These are phyloP conservation scores for Lentinula sp. DNA, from an alignment of 768 basidiomycete genomes.

Conservation along the genomic window DNA sequence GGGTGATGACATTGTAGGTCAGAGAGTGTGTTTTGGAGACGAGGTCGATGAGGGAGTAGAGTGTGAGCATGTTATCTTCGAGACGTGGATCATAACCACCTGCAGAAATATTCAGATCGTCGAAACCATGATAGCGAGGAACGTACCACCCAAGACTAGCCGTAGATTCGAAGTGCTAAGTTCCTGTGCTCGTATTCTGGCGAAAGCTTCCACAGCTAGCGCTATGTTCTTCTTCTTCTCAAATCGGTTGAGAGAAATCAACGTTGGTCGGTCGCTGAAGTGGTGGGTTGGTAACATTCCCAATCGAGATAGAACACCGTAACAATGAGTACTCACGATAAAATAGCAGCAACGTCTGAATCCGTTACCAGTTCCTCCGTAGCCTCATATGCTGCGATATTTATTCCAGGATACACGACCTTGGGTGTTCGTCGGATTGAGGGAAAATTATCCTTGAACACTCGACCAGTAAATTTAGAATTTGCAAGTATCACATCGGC, in stretches of 20 bases:
- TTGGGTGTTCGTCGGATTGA: slow-evolving; percentile 55
- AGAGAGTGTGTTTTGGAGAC: slow-evolving; percentile 45
- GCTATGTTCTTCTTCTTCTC: slow-evolving; percentile 91
- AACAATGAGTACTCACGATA: slow-evolving; percentile 43
- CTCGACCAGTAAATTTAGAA: slow-evolving; percentile 81
- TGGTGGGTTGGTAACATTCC: too few species aligned
- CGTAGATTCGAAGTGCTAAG: slow-evolving; percentile 37
- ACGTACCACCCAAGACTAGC: slow-evolving; percentile 73
- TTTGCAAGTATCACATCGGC: slow-evolving; percentile 91
- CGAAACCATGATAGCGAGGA: background rate
- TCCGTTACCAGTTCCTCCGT: slow-evolving; percentile 32
- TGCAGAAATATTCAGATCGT: slow-evolving; percentile 17
- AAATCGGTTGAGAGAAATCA: slow-evolving; percentile 90
- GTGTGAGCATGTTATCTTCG: slow-evolving; percentile 73
- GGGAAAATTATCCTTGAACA: slow-evolving; percentile 73
- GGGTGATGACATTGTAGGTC: slow-evolving; percentile 51
- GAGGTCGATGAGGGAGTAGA: slow-evolving; percentile 55
- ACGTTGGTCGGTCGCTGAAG: slow-evolving; percentile 57
- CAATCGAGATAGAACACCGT: background rate
- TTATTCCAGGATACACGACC: slow-evolving; percentile 96
- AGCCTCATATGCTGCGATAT: slow-evolving; percentile 63
- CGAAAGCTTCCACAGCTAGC: slow-evolving; percentile 78
- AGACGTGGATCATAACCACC: slow-evolving; percentile 90
- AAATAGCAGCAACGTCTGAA: slow-evolving; percentile 46
- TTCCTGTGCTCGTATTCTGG: slow-evolving; percentile 35